These are phyloP conservation scores for Scheffersomyces amazonensis DNA, from an alignment of 805 yeast species.

Conservation along the genomic window DNA sequence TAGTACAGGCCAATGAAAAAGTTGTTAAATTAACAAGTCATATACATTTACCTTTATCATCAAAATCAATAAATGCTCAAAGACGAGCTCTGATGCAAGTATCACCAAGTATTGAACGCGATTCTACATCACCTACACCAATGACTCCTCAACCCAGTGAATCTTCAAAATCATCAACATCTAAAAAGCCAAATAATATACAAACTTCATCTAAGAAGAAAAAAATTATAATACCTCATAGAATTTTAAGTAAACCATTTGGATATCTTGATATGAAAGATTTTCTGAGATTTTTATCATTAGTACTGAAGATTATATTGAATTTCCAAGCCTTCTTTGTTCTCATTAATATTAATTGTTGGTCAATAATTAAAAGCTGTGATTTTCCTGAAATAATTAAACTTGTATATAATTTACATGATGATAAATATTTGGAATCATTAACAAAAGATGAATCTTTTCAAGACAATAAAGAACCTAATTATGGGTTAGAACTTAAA, in stretches of 20 bases:
- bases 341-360: slow-evolving; percentile 1
- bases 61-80: slow-evolving; percentile 26
- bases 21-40: slow-evolving; percentile 29
- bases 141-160: not conserved
- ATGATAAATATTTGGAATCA: too few relatives aligned
- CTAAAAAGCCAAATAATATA: not conserved
- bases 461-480: too few relatives aligned
- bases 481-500: too few relatives aligned
- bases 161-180: not conserved
- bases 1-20: slow-evolving; percentile 13
- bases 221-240: slow-evolving; percentile 38
- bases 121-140: not conserved
- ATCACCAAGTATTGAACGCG: not conserved
- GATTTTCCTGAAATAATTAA: too few relatives aligned
- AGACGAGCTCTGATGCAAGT: slow-evolving; percentile 13
- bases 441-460: too few relatives aligned
- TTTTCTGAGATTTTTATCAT: slow-evolving; percentile 31
- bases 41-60: slow-evolving; percentile 23
- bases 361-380: slow-evolving; percentile 9
- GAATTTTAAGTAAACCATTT: slow-evolving; percentile 39
- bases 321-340: slow-evolving; percentile 30
- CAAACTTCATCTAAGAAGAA: slow-evolving; percentile 9
- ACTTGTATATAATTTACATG: not conserved
- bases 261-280: slow-evolving; percentile 34
- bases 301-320: slow-evolving; percentile 34